Evolutionary conservation across 176 grass and related monocot species (phyloP).

Genomic region (Ensete glaucum): DNA sequence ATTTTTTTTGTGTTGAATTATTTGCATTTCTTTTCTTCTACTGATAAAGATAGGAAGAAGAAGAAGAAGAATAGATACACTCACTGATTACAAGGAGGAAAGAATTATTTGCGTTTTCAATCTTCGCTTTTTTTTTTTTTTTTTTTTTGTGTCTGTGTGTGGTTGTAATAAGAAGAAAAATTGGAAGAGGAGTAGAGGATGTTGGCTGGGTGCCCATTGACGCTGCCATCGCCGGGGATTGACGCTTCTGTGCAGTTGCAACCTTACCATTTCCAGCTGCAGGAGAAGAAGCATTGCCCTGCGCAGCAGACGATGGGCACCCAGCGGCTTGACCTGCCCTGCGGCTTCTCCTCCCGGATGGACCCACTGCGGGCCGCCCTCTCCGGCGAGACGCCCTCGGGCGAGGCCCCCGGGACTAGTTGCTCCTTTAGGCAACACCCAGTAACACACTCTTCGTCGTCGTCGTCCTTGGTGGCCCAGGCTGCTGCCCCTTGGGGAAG

Average conservation of each 20-base stretch:
- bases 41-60: too few relatives aligned
- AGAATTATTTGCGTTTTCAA: too few relatives aligned
- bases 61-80: too few relatives aligned
- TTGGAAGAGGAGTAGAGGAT: slow-evolving; percentile 38
- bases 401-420: slow-evolving; percentile 20
- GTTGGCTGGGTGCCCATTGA: slow-evolving; percentile 79
- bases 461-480: slow-evolving; percentile 34
- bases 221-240: slow-evolving; percentile 37
- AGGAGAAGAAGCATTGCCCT: slow-evolving; percentile 1
- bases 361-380: slow-evolving; percentile 19
- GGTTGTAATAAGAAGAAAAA: background rate
- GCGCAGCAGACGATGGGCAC: slow-evolving; percentile 49
- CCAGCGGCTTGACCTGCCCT: slow-evolving; percentile 59
- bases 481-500: slow-evolving; percentile 21
- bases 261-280: background rate
- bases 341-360: slow-evolving; percentile 58
- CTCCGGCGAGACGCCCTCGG: slow-evolving; percentile 24
- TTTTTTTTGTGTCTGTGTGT: too few relatives aligned
- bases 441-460: background rate
- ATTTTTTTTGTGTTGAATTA: too few relatives aligned
- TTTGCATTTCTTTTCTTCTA: too few relatives aligned
- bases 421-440: slow-evolving; percentile 61
- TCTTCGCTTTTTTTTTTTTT: background rate
- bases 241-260: slow-evolving; percentile 21
- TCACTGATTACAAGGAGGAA: background rate